Percentiles rank a stretch among this genome's conserved stretches.
Conservation (phyloP, 2,329 filamentous ascomycete genomes). For the Nannizzia gypsea region DNA sequence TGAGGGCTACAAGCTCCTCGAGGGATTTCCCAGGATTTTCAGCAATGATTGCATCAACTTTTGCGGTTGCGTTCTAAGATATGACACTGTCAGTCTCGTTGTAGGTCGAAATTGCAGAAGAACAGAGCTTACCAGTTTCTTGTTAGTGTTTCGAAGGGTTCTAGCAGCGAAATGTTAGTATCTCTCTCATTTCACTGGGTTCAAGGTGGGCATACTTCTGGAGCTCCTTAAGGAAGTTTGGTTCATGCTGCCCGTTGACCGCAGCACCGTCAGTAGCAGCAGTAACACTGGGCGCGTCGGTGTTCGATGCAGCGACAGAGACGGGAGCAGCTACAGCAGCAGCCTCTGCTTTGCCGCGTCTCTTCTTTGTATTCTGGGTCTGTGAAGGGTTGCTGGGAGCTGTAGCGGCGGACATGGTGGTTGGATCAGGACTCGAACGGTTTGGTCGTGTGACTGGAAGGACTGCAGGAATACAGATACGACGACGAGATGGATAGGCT, state of each 20-base stretch:
- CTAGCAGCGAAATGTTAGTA: conserved; percentile 36
- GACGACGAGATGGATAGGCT: conserved; percentile 5
- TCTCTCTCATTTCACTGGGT: conserved; percentile 7
- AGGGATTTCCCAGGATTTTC: conserved; percentile 49
- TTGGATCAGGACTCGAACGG: background rate
- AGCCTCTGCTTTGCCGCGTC: conserved; percentile 39
- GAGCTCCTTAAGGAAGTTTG: conserved; percentile 72
- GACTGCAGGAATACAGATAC: background rate
- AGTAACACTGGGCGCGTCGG: conserved; percentile 12
- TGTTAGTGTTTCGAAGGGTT: conserved; percentile 81
- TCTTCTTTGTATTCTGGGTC: conserved; percentile 57
- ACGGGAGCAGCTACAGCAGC: conserved; percentile 39
- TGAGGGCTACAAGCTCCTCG: conserved; percentile 49
- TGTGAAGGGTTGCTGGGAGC: conserved; percentile 55
- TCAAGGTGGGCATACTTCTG: conserved; percentile 53
- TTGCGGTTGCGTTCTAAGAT: conserved; percentile 44
- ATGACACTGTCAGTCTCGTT: background rate
- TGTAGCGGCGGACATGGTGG: conserved; percentile 50
- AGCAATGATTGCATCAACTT: conserved; percentile 48
- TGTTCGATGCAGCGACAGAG: conserved; percentile 28
- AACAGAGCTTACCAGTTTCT: conserved; percentile 66
- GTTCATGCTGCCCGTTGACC: conserved; percentile 53
- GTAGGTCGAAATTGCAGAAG: background rate
- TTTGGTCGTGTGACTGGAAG: conserved; percentile 9
- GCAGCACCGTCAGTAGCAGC: conserved; percentile 31